Evolutionary conservation across 495 filamentous ascomycete genomes (phyloP).

Genomic region (Thozetella sp.): DNA sequence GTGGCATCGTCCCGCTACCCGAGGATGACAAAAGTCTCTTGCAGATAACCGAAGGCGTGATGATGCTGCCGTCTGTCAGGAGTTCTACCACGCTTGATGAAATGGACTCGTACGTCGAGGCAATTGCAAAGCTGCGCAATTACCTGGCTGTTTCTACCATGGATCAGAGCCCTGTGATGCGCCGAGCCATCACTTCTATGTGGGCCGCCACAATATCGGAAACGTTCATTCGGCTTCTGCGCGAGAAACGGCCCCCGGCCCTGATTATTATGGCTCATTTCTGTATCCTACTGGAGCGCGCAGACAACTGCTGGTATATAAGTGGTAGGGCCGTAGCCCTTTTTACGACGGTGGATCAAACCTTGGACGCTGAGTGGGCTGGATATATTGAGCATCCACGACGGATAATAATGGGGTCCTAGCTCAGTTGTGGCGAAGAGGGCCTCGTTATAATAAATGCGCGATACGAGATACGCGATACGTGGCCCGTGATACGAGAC

Average conservation of each 20-base stretch:
- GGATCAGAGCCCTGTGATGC: not conserved
- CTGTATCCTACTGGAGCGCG: not conserved
- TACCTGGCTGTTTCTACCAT: not conserved
- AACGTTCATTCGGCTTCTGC: not conserved
- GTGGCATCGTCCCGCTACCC: not conserved
- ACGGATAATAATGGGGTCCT: not conserved
- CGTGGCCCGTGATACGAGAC: not conserved
- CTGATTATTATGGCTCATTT: not conserved
- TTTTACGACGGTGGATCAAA: not conserved
- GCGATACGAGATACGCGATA: not conserved
- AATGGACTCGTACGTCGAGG: not conserved
- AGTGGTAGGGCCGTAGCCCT: not conserved
- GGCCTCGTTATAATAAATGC: not conserved
- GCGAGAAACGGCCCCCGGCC: not conserved
- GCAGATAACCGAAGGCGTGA: not conserved
- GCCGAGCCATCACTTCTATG: not conserved
- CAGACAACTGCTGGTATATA: not conserved
- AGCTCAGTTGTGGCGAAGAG: not conserved
- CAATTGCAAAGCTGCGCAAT: not conserved
- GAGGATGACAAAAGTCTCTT: not conserved
- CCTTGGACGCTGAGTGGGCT: not conserved
- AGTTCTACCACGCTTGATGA: not conserved
- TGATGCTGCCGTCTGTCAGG: not conserved
- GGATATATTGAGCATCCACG: not conserved
- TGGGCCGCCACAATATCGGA: not conserved